phyloP scores from a whole-genome alignment of 768 basidiomycete species.

The Amyloporia xantha region DNA sequence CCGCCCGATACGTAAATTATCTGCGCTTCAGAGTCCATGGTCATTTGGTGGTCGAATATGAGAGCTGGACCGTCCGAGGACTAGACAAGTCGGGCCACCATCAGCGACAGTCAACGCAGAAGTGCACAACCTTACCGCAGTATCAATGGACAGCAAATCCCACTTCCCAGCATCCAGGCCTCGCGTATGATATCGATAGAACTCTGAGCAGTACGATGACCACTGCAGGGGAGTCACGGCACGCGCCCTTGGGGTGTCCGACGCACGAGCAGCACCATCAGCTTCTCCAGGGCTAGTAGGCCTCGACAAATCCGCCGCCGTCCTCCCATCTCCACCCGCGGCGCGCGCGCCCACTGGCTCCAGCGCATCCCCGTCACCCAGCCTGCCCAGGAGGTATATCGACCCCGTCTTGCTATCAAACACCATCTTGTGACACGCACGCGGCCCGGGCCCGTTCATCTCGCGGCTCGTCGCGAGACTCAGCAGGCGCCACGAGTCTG shows the following conservation, averaged over 20 bases:
- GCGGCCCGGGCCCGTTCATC: slow-evolving; percentile 58
- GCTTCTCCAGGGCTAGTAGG: not conserved
- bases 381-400: slow-evolving; percentile 68
- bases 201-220: slow-evolving; percentile 51
- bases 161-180: slow-evolving; percentile 60
- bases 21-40: slow-evolving; percentile 63
- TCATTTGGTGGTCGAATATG: slow-evolving; percentile 79
- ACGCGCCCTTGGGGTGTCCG: not conserved
- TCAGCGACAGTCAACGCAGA: not conserved
- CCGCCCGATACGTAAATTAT: slow-evolving; percentile 75
- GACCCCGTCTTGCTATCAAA: slow-evolving; percentile 65
- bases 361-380: slow-evolving; percentile 46
- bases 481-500: slow-evolving; percentile 56
- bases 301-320: too few relatives aligned
- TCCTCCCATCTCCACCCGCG: not conserved
- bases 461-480: slow-evolving; percentile 49
- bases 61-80: slow-evolving; percentile 62
- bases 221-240: not conserved
- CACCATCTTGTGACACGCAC: slow-evolving; percentile 79
- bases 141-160: slow-evolving; percentile 65
- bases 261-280: not conserved
- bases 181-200: slow-evolving; percentile 68
- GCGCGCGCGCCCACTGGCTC: not conserved
- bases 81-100: too few relatives aligned
- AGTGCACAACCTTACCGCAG: slow-evolving; percentile 47